These are phyloP conservation scores for Calocera cornea DNA, from an alignment of 768 basidiomycete species.

Conservation along the genomic window DNA sequence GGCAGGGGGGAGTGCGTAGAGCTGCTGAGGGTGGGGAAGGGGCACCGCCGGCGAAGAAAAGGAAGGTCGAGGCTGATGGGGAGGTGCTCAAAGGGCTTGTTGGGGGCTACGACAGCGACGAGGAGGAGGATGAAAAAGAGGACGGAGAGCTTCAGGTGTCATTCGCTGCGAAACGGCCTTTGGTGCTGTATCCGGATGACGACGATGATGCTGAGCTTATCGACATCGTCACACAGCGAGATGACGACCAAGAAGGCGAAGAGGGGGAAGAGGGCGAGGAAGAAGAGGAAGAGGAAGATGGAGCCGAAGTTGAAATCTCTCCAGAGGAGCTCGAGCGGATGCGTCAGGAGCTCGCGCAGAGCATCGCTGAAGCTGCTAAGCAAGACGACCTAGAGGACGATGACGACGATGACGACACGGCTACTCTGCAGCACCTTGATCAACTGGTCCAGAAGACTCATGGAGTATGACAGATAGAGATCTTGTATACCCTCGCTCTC, in stretches of 20 bases:
- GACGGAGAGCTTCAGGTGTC: background rate
- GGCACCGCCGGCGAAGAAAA: background rate
- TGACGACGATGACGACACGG: background rate
- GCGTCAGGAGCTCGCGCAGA: background rate
- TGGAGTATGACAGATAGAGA: background rate
- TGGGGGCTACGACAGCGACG: conserved; percentile 1
- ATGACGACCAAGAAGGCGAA: background rate
- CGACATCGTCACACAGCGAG: background rate
- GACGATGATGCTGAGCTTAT: background rate
- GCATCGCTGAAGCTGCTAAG: background rate
- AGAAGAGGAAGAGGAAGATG: background rate
- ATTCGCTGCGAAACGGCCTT: background rate
- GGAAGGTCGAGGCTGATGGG: background rate
- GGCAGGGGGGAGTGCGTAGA: background rate
- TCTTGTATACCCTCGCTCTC: no score
- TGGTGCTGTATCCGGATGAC: background rate
- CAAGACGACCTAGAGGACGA: background rate
- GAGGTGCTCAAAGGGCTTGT: background rate
- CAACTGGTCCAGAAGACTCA: background rate
- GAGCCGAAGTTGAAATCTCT: background rate
- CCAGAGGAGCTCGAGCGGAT: background rate
- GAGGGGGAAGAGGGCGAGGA: background rate
- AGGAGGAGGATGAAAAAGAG: conserved; percentile 1
- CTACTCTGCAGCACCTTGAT: background rate
- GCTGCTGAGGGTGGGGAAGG: conserved; percentile 12